A percentile compares a stretch with the other conserved stretches of the same genome.
These are phyloP conservation scores for Beauveria varroae DNA, from an alignment of 2,329 filamentous ascomycete species.

Conservation along the genomic window DNA sequence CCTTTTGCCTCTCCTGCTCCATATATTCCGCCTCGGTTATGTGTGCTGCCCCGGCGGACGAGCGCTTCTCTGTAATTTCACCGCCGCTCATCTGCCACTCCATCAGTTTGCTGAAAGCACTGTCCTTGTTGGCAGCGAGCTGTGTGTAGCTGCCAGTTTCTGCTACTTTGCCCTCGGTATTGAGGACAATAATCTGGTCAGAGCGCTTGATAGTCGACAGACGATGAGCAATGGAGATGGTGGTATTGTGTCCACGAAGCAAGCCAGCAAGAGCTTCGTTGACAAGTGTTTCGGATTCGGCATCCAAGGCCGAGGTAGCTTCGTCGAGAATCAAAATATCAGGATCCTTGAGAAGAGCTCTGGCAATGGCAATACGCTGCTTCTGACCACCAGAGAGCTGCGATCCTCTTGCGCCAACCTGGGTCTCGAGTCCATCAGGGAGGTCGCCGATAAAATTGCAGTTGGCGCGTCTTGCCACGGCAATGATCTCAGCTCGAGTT, in stretches of 20 bases:
- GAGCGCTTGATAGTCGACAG: slow-evolving; percentile 94
- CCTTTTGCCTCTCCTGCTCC: slow-evolving; percentile 34
- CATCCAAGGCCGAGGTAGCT: slow-evolving; percentile 90
- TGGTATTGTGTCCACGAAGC: slow-evolving; percentile 83
- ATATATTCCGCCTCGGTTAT: slow-evolving; percentile 40
- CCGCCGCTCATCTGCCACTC: slow-evolving; percentile 96
- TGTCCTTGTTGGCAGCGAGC: slow-evolving; percentile 63
- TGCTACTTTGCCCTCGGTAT: slow-evolving; percentile 77
- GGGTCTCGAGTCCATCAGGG: slow-evolving; percentile 89
- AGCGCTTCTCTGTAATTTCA: slow-evolving; percentile 44
- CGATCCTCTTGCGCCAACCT: slow-evolving; percentile 83
- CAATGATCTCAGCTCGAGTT: slow-evolving; percentile 70
- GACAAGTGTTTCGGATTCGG: slow-evolving; percentile 92
- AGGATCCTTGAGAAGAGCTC: slow-evolving; percentile 88
- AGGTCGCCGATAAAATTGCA: slow-evolving; percentile 96
- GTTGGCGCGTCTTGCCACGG: slow-evolving; percentile 84
- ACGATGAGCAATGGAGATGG: slow-evolving; percentile 94
- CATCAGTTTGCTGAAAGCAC: slow-evolving; percentile 93
- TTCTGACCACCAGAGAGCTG: slow-evolving; percentile 96
- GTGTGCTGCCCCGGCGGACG: slow-evolving; percentile 26
- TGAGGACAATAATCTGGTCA: slow-evolving; percentile 88
- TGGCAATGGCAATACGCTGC: slow-evolving; percentile 93
- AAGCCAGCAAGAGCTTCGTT: slow-evolving; percentile 81
- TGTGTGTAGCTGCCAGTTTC: slow-evolving; percentile 81
- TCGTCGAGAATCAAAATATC: slow-evolving; percentile 97